A percentile compares a stretch with the other conserved stretches of the same genome.
These are phyloP conservation scores for Trametes coccinea DNA, from an alignment of 768 basidiomycete species.

Conservation along the genomic window DNA sequence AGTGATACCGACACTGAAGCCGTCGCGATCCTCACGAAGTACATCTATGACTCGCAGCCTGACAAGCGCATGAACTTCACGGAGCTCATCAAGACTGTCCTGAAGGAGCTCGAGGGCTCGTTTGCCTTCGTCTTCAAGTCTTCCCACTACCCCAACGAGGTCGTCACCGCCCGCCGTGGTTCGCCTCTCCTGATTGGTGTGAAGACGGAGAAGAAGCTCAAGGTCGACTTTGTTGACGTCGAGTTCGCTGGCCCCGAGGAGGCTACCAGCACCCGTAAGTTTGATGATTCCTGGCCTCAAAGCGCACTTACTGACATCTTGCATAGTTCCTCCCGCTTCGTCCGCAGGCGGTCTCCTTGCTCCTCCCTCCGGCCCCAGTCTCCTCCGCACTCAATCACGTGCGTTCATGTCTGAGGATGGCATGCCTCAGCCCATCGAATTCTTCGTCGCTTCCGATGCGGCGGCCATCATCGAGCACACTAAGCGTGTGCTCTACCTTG, in stretches of 20 bases:
- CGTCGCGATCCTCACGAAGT: conserved; percentile 94
- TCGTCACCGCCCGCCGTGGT: conserved; percentile 94
- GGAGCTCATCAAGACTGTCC: conserved; percentile 88
- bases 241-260: conserved; percentile 83
- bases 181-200: conserved; percentile 97
- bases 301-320: conserved; percentile 18
- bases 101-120: conserved; percentile 97
- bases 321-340: conserved; percentile 38
- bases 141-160: conserved; percentile 89
- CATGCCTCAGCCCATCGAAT: conserved; percentile 97
- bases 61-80: conserved; percentile 88
- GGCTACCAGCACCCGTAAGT: conserved; percentile 46
- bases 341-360: conserved; percentile 65
- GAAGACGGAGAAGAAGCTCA: conserved; percentile 99
- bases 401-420: conserved; percentile 99
- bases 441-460: conserved; percentile 98
- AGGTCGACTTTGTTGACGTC: conserved; percentile 99
- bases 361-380: conserved; percentile 71
- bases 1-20: conserved; percentile 98
- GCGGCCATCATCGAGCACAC: conserved; percentile 97
- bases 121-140: conserved; percentile 99
- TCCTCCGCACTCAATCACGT: conserved; percentile 91
- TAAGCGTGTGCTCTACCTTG: conserved; percentile 96
- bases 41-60: conserved; percentile 91
- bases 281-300: background rate